These are phyloP conservation scores for Cordyceps javanica DNA, from an alignment of 2,329 filamentous ascomycete species.

Conservation along the genomic window DNA sequence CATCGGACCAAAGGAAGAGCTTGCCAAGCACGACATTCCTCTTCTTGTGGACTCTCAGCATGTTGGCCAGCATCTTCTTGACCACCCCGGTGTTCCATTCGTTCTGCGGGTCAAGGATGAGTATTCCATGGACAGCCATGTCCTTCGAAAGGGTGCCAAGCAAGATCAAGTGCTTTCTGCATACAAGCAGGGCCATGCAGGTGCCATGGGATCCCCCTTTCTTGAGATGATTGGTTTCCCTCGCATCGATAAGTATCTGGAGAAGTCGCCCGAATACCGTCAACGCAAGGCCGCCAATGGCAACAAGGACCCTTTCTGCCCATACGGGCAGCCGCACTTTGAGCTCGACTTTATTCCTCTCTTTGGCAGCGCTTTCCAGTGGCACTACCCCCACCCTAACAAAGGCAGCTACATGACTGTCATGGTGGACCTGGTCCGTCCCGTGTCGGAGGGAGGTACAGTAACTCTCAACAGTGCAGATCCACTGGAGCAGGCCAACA, in stretches of 20 bases:
- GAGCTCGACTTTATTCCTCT: constrained; percentile 57
- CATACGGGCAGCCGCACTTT: constrained; percentile 52
- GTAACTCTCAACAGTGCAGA: constrained; percentile 51
- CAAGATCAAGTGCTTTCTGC: constrained; percentile 27
- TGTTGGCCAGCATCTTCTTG: constrained; percentile 59
- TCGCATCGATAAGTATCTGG: constrained; percentile 48
- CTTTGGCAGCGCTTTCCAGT: constrained; percentile 45
- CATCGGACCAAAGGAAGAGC: constrained; percentile 49
- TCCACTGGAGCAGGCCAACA: constrained; percentile 51
- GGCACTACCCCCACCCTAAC: constrained; percentile 36
- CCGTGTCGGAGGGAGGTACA: constrained; percentile 31
- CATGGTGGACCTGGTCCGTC: constrained; percentile 42
- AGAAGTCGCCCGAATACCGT: constrained; percentile 41
- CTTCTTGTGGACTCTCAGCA: constrained; percentile 51
- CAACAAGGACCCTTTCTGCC: constrained; percentile 47
- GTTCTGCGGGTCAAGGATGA: constrained; percentile 29
- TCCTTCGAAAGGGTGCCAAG: constrained; percentile 31
- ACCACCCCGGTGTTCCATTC: constrained; percentile 45
- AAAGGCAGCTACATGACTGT: constrained; percentile 49
- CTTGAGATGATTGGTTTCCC: constrained; percentile 50
- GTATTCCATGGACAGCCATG: constrained; percentile 32
- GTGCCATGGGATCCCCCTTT: constrained; percentile 34
- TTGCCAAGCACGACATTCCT: constrained; percentile 47
- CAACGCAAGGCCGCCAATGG: constrained; percentile 35
- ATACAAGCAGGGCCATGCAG: constrained; percentile 33